phyloP scores from a whole-genome alignment of 208 protist species.

The Acanthamoeba triangularis region DNA sequence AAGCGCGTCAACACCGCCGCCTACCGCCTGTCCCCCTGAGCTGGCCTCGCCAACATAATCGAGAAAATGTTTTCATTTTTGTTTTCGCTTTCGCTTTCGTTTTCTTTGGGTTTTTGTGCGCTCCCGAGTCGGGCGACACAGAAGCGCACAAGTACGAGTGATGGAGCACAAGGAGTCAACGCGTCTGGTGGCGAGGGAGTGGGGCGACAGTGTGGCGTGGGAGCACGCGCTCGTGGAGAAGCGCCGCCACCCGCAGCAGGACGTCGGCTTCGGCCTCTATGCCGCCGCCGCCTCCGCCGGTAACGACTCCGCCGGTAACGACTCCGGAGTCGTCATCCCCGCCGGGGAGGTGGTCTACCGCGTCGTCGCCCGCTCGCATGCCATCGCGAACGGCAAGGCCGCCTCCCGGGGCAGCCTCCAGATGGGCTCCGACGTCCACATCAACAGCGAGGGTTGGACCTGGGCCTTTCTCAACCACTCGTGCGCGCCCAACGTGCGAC shows the following conservation, averaged over 20 bases:
- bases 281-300: background rate
- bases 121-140: too few relatives aligned
- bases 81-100: too few relatives aligned
- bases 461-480: conserved; percentile 65
- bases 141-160: background rate
- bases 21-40: background rate
- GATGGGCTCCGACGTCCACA: conserved; percentile 53
- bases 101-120: too few relatives aligned
- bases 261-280: conserved; percentile 48
- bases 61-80: too few relatives aligned
- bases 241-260: conserved; percentile 40
- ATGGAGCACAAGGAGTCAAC: background rate
- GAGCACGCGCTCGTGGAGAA: conserved; percentile 44
- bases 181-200: background rate
- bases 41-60: too few relatives aligned
- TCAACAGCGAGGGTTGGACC: conserved; percentile 55
- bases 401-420: conserved; percentile 42
- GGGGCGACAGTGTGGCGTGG: conserved; percentile 3
- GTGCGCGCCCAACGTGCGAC: conserved; percentile 15
- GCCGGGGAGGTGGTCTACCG: background rate
- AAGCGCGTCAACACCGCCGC: background rate
- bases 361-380: background rate
- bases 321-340: background rate
- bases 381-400: background rate
- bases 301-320: background rate